A percentile compares a stretch with the other conserved stretches of the same genome.
These are phyloP conservation scores for Globisporangium perplexum DNA, from an alignment of 352 stramenopile species.

Conservation along the genomic window DNA sequence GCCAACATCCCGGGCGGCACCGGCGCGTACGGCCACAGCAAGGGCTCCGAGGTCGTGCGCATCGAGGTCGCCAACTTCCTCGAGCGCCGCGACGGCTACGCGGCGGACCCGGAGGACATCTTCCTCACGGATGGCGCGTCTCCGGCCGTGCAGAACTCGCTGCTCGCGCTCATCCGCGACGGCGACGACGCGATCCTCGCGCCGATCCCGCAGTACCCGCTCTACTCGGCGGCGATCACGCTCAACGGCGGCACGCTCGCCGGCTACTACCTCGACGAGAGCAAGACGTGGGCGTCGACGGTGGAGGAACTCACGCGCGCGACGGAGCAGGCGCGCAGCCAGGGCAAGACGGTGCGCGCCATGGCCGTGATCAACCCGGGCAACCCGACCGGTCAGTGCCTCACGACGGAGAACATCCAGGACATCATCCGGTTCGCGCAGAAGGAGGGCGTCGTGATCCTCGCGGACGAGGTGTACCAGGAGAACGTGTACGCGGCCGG, in stretches of 20 bases:
- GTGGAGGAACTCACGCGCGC: constrained; percentile 89
- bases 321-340: constrained; percentile 79
- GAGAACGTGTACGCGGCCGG: constrained; percentile 97
- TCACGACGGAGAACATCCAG: constrained; percentile 85
- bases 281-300: constrained; percentile 88
- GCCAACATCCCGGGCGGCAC: constrained; percentile 82
- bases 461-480: constrained; percentile 99
- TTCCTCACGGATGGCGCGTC: constrained; percentile 97
- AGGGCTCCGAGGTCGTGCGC: constrained; percentile 83
- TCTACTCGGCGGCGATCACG: constrained; percentile 98
- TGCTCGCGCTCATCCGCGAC: constrained; percentile 89
- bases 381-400: constrained; percentile 96
- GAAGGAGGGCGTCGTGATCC: constrained; percentile 92
- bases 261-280: constrained; percentile 97
- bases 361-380: constrained; percentile 99
- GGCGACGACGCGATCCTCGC: constrained; percentile 90
- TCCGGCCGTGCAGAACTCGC: constrained; percentile 91
- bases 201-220: constrained; percentile 99
- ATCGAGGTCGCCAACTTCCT: constrained; percentile 91
- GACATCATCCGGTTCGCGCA: constrained; percentile 96
- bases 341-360: constrained; percentile 90
- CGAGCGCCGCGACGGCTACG: constrained; percentile 83
- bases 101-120: constrained; percentile 92
- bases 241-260: constrained; percentile 93
- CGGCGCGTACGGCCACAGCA: constrained; percentile 92